phyloP scores from a whole-genome alignment of 805 yeast genomes.

The Jamesozyma hellenica region DNA sequence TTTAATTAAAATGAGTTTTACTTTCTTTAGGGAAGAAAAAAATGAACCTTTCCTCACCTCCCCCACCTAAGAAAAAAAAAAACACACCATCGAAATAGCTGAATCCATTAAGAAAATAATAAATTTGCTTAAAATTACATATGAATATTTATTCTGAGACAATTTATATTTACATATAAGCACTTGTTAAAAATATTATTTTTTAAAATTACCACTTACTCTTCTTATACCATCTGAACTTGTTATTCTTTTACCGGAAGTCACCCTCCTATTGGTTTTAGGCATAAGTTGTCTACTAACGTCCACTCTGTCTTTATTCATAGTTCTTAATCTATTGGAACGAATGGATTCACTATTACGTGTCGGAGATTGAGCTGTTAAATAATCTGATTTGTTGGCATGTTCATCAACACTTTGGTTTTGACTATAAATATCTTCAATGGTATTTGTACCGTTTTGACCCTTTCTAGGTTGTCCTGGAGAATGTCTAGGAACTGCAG shows the following conservation, averaged over 20 bases:
- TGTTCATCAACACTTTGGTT: too few species aligned
- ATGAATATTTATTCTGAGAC: too few species aligned
- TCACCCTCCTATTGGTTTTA: conserved; percentile 20
- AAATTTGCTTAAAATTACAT: too few species aligned
- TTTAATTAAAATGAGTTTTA: too few species aligned
- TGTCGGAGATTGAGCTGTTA: neutral
- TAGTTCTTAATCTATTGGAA: conserved; percentile 8
- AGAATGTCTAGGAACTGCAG: conserved; percentile 66
- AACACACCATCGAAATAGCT: too few species aligned
- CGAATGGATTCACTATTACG: neutral
- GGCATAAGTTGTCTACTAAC: conserved; percentile 17
- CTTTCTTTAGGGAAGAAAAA: too few species aligned
- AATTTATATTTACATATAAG: too few species aligned
- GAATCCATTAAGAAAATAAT: too few species aligned
- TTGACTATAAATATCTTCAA: conserved; percentile 30
- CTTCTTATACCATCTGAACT: conserved; percentile 23
- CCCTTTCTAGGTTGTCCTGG: conserved; percentile 93
- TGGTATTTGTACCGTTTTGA: conserved; percentile 20
- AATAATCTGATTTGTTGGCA: neutral
- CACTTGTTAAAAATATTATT: too few species aligned
- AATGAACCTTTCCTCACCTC: too few species aligned
- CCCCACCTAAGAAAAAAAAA: too few species aligned
- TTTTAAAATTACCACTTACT: conserved; percentile 20
- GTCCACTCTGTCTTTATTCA: conserved; percentile 8
- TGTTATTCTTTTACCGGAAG: conserved; percentile 22